Evolutionary conservation across 2,329 filamentous ascomycete species (phyloP).

Genomic region (Chrysoporthe austroafricana): DNA sequence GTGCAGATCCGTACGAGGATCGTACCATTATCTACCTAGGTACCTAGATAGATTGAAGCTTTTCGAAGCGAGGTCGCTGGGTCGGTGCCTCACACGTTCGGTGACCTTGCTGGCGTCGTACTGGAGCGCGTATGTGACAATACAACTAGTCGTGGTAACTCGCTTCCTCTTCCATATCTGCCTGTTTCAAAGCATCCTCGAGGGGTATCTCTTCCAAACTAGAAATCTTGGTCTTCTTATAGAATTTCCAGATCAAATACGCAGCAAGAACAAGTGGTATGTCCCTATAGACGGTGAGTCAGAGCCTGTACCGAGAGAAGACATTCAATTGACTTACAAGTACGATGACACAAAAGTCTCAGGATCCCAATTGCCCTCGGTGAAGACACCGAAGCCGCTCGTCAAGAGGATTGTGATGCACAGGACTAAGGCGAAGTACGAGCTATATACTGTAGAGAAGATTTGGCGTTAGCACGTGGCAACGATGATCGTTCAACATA

Average conservation of each 20-base stretch:
- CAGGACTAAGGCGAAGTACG: conserved; percentile 62
- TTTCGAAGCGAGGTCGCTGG: not conserved
- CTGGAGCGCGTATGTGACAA: not conserved
- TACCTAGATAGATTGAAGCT: not conserved
- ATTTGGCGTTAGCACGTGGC: conserved; percentile 7
- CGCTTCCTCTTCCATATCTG: conserved; percentile 35
- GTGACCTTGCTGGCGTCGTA: not conserved
- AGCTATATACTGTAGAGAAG: conserved; percentile 55
- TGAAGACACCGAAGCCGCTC: conserved; percentile 68
- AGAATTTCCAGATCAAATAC: conserved; percentile 67
- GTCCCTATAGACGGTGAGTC: conserved; percentile 45
- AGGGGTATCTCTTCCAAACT: conserved; percentile 56
- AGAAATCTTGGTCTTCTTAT: conserved; percentile 63
- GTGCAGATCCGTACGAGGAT: not conserved
- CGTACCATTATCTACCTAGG: no score
- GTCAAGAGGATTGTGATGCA: conserved; percentile 70
- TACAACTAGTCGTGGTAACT: conserved; percentile 29
- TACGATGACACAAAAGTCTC: conserved; percentile 65
- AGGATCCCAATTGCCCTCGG: conserved; percentile 60
- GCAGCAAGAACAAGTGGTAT: conserved; percentile 61
- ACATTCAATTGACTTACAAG: conserved; percentile 49
- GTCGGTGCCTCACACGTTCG: not conserved
- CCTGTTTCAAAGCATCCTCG: conserved; percentile 54
- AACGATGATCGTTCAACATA: not conserved
- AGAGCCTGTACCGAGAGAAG: not conserved